phyloP scores from a whole-genome alignment of 2,329 filamentous ascomycete genomes.

The Aspergillus tamarii region DNA sequence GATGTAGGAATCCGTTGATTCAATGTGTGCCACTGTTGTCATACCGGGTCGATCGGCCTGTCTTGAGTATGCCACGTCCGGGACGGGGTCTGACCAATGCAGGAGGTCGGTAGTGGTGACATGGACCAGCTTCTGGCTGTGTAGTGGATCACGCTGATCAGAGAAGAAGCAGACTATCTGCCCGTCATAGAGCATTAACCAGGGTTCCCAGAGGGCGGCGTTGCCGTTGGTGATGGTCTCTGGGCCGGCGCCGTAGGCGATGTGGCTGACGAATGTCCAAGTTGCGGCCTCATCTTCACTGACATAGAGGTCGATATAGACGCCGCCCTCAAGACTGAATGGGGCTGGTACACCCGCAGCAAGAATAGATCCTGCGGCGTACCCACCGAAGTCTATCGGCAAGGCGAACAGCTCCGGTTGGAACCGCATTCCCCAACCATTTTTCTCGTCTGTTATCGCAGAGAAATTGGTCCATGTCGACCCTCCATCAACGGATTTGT shows the following conservation, averaged over 20 bases:
- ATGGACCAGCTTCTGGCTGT: conserved; percentile 70
- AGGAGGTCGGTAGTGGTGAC: conserved; percentile 60
- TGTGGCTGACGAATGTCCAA: conserved; percentile 67
- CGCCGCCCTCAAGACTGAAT: conserved; percentile 47
- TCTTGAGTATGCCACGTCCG: conserved; percentile 62
- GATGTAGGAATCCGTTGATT: conserved; percentile 59
- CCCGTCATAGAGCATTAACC: conserved; percentile 59
- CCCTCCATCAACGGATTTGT: conserved; percentile 47
- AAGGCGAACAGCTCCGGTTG: conserved; percentile 69
- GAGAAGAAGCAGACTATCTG: conserved; percentile 68
- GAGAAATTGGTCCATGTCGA: conserved; percentile 64
- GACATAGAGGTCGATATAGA: conserved; percentile 70
- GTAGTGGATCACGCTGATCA: conserved; percentile 64
- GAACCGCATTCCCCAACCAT: conserved; percentile 66
- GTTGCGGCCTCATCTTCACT: conserved; percentile 61
- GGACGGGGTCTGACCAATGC: conserved; percentile 59
- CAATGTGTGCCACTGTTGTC: conserved; percentile 61
- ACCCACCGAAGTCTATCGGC: conserved; percentile 58
- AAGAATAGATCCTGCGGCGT: conserved; percentile 63
- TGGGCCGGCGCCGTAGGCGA: conserved; percentile 63
- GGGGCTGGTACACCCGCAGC: conserved; percentile 52
- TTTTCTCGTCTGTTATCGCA: conserved; percentile 62
- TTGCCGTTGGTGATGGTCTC: conserved; percentile 60
- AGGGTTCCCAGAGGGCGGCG: conserved; percentile 72
- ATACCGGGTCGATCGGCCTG: conserved; percentile 67